A percentile compares a stretch with the other conserved stretches of the same genome.
Conservation (phyloP, 768 basidiomycete genomes). For the Rubroboletus pulcherrimus region DNA sequence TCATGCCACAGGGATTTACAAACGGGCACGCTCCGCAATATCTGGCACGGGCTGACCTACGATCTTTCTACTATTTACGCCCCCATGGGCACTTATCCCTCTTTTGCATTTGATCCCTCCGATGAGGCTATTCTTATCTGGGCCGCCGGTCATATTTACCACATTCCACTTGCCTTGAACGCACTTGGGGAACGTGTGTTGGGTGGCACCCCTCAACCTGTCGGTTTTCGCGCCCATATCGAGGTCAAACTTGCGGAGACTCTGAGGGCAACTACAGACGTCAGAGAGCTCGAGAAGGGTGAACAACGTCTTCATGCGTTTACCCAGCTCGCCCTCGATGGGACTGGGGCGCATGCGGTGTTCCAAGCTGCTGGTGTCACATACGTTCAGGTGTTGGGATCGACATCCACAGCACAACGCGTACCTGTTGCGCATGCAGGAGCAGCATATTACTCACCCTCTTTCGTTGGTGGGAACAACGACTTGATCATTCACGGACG, state of each 20-base stretch:
- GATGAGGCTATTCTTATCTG: conserved; percentile 54
- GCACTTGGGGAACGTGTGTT: conserved; percentile 46
- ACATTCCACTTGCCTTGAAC: conserved; percentile 45
- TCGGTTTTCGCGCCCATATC: conserved; percentile 61
- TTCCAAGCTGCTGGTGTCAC: conserved; percentile 64
- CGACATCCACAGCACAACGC: conserved; percentile 32
- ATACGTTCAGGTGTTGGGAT: conserved; percentile 23
- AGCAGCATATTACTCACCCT: conserved; percentile 63
- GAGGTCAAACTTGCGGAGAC: conserved; percentile 65
- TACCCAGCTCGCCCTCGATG: conserved; percentile 55
- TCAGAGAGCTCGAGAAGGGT: conserved; percentile 51
- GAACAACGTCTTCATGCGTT: conserved; percentile 60
- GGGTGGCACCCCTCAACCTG: conserved; percentile 39
- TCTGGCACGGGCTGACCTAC: conserved; percentile 68
- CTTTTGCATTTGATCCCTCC: conserved; percentile 52
- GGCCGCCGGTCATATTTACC: conserved; percentile 69
- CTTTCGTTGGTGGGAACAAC: conserved; percentile 41
- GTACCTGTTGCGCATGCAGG: conserved; percentile 47
- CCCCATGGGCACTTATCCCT: conserved; percentile 79
- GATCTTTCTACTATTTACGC: conserved; percentile 62
- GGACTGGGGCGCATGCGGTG: conserved; percentile 48
- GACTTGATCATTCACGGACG: conserved; percentile 59
- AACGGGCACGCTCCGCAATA: conserved; percentile 60
- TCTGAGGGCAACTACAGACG: conserved; percentile 41
- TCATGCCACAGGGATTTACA: conserved; percentile 49